phyloP scores from a whole-genome alignment of 352 stramenopile species.

The Phytopythium sindhum region DNA sequence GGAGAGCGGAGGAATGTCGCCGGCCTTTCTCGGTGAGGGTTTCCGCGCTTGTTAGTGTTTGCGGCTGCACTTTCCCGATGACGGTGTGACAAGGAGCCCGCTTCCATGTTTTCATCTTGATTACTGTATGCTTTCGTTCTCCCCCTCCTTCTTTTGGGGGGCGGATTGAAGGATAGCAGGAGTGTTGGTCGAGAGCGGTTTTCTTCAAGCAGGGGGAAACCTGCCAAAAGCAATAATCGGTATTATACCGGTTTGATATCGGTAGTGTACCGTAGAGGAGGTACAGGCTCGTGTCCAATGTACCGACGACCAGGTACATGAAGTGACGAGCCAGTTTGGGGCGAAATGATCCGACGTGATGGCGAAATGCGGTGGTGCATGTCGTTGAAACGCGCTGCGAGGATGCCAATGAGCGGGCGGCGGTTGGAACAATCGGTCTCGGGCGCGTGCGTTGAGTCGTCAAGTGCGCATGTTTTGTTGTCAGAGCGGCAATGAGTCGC shows the following conservation, averaged over 20 bases:
- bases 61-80: neutral
- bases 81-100: neutral
- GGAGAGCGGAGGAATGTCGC: neutral
- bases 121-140: neutral
- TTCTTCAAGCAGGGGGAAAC: neutral
- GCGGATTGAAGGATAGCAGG: neutral
- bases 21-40: neutral
- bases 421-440: no score
- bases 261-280: neutral
- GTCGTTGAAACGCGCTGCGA: no score
- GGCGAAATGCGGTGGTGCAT: no score
- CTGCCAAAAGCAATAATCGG: neutral
- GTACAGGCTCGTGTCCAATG: no score
- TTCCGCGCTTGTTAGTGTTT: neutral
- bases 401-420: no score
- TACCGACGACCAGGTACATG: no score
- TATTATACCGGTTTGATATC: neutral
- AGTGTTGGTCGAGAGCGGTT: neutral
- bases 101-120: neutral
- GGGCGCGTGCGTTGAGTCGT: no score
- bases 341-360: no score
- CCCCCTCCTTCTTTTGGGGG: neutral
- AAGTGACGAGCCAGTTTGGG: no score
- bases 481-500: no score
- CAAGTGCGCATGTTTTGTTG: no score